These are phyloP conservation scores for Labyrinthula sp. DNA, from an alignment of 352 stramenopile species.

Conservation along the genomic window DNA sequence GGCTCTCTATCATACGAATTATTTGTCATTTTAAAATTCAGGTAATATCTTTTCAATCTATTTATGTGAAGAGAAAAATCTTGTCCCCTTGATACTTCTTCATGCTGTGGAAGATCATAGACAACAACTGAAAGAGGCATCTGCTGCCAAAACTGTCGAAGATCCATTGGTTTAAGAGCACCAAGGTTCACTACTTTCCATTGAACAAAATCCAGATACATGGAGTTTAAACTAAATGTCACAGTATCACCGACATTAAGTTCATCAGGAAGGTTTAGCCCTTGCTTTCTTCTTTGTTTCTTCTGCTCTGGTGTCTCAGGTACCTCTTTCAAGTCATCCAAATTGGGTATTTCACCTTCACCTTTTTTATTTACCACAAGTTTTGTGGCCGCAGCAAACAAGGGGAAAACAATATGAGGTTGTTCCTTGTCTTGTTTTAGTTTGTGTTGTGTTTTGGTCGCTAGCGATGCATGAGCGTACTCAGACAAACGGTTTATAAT, in stretches of 20 bases:
- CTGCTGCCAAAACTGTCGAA: conserved; percentile 28
- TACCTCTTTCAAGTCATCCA: conserved; percentile 23
- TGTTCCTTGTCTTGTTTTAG: conserved; percentile 17
- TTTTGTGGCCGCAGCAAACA: conserved; percentile 33
- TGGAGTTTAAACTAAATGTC: conserved; percentile 34
- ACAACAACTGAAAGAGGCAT: conserved; percentile 29
- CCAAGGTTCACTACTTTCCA: conserved; percentile 36
- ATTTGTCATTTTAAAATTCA: too few species aligned
- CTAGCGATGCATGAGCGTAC: conserved; percentile 35
- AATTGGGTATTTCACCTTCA: conserved; percentile 19
- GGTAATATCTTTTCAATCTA: too few species aligned
- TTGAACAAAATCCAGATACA: conserved; percentile 33
- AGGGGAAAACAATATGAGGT: conserved; percentile 35
- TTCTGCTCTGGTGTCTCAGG: conserved; percentile 25
- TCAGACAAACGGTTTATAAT: conserved; percentile 32
- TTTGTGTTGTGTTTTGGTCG: conserved; percentile 27
- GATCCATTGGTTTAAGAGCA: conserved; percentile 29
- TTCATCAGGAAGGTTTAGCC: conserved; percentile 9
- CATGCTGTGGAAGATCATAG: conserved; percentile 26
- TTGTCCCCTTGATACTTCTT: too few species aligned
- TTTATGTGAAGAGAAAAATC: too few species aligned
- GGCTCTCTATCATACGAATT: too few species aligned
- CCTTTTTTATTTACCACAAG: conserved; percentile 32
- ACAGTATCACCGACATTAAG: conserved; percentile 33
- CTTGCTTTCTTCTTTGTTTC: conserved; percentile 10